Evolutionary conservation across 75 land plant species (phyloP).

Genomic region (Cupressus sempervirens): DNA sequence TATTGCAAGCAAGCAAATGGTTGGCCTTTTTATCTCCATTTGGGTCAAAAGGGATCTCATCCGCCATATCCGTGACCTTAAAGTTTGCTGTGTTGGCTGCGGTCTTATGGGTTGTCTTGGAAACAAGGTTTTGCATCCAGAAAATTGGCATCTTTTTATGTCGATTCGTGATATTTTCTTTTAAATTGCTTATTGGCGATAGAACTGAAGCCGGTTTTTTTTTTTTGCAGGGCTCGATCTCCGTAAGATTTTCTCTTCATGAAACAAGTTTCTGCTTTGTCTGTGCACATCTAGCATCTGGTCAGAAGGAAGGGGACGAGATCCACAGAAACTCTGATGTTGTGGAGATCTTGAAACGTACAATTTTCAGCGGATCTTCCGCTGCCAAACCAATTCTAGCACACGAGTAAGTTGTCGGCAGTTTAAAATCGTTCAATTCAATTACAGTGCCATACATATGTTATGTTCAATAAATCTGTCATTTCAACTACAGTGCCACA

Average conservation of each 20-base stretch:
- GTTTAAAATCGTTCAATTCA: not conserved
- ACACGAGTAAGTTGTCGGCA: slow-evolving; percentile 64
- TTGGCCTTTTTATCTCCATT: slow-evolving; percentile 56
- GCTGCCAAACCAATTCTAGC: slow-evolving; percentile 52
- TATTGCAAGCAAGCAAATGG: slow-evolving; percentile 75
- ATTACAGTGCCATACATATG: not conserved
- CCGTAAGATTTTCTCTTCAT: slow-evolving; percentile 66
- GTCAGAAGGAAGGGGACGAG: slow-evolving; percentile 70
- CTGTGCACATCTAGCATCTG: slow-evolving; percentile 82
- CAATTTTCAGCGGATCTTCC: slow-evolving; percentile 44
- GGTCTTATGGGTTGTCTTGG: slow-evolving; percentile 70
- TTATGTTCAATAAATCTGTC: not conserved
- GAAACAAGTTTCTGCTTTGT: slow-evolving; percentile 88
- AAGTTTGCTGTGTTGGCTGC: slow-evolving; percentile 60
- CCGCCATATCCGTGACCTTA: slow-evolving; percentile 28
- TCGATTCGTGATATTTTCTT: not conserved
- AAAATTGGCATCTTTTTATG: not conserved
- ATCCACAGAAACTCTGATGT: slow-evolving; percentile 57
- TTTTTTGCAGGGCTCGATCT: slow-evolving; percentile 64
- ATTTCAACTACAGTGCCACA: not conserved
- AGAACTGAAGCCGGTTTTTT: too few relatives aligned
- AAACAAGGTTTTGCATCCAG: slow-evolving; percentile 46
- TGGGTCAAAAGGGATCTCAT: slow-evolving; percentile 51
- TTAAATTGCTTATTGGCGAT: not conserved
- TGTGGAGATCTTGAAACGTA: slow-evolving; percentile 51